Conservation (phyloP, 441 rosid species). For the Euphorbia celastroides region DNA sequence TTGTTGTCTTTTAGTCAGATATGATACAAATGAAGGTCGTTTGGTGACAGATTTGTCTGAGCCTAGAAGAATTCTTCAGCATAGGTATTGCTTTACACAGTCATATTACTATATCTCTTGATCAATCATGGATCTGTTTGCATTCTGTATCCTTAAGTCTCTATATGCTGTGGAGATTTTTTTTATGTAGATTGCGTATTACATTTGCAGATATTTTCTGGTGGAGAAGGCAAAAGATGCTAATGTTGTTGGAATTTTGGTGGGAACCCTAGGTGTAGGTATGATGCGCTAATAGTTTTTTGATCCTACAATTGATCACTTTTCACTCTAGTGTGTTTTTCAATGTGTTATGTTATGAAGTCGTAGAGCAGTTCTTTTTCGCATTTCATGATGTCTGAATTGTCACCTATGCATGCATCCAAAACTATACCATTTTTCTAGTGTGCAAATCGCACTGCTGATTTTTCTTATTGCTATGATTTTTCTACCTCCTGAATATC, state of each 20-base stretch:
- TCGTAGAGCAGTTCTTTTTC: neutral
- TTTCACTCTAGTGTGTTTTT: neutral
- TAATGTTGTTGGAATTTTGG: constrained; percentile 78
- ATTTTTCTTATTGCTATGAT: neutral
- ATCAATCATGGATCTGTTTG: neutral
- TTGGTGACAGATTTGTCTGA: constrained; percentile 68
- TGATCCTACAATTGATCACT: neutral
- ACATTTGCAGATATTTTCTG: constrained; percentile 67
- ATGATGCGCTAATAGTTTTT: constrained; percentile 20
- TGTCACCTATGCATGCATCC: neutral
- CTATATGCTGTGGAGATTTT: neutral
- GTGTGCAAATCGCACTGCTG: neutral
- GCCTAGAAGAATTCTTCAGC: constrained; percentile 72
- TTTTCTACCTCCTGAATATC: neutral
- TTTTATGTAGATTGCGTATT: neutral
- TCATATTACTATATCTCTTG: constrained; percentile 6
- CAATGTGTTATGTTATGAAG: neutral
- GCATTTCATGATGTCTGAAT: neutral
- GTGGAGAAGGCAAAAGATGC: constrained; percentile 99
- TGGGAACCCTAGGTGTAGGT: constrained; percentile 96
- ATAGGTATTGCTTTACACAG: constrained; percentile 43
- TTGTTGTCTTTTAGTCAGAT: constrained; percentile 60
- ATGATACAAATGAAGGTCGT: constrained; percentile 59
- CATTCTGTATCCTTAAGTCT: neutral
- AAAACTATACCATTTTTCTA: neutral